Evolutionary conservation across 2,329 filamentous ascomycete genomes (phyloP), one percentile per base, ranked within the genome.

Genomic region (Zymoseptoria tritici): DNA sequence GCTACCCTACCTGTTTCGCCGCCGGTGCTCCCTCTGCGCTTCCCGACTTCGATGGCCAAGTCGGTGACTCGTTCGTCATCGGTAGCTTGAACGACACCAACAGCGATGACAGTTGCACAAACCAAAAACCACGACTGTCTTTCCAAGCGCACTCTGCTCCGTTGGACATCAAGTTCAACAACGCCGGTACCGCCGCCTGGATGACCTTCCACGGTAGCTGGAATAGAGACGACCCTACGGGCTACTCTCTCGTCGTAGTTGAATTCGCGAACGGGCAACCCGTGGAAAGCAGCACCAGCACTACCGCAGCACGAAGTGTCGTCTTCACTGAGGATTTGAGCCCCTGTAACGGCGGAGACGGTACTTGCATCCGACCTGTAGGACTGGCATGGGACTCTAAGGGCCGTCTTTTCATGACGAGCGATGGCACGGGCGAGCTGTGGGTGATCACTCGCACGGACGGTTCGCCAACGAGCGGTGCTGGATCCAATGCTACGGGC

Each of bases 171-270:
- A 83, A 84, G 62, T 91, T 91, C 75, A 79, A 82, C 63, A 68
- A 76, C 49, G 83, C 82, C 42, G 81, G 79, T 11, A 80, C 78
- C 1, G 75, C 76, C 2, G 87, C 86, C 1, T 91, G 83, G 74
- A 76, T 91, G 19, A 79, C 84, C 0, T 89, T 91, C 73, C 88
- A 90, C 71, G 88, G 88, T 13, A 87, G 83, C 72, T 90, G 87
- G 79, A 75, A 83, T 61, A 74, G 79, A 13, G 71, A 76, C 29
- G 65, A 72, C 0, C 80, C 80, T 24, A 74, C 77, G 2, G 80
- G 80, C 26, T 83, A 82, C 71, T 80, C 81, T 62, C 67, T 83
- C 57, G 77, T 74, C 22, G 70, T 78, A 4, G 71, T 83, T 7
- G 69, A 71, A 6, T 82, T 82, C 62, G 64, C 73, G 24, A 73